These are phyloP conservation scores for Stropharia rugosoannulata DNA, from an alignment of 768 basidiomycete genomes.

Conservation along the genomic window DNA sequence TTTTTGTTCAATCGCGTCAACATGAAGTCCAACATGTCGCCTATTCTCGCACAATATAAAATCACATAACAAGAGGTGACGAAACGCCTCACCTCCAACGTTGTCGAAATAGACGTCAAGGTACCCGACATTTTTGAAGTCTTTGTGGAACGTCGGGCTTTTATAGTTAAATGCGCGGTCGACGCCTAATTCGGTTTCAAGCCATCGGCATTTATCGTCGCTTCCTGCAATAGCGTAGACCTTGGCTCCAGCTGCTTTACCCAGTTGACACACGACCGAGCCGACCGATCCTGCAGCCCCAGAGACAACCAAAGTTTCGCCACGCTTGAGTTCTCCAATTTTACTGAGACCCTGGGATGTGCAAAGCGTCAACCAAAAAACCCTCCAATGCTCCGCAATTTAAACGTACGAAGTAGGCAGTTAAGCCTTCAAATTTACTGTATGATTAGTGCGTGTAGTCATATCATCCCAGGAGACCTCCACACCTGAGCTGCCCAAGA, in stretches of 20 bases:
- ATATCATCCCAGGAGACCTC: neutral
- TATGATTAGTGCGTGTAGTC: neutral
- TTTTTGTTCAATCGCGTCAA: conserved; percentile 72
- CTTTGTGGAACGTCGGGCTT: conserved; percentile 61
- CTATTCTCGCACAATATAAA: conserved; percentile 20
- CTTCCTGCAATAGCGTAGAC: conserved; percentile 90
- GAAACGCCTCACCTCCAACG: conserved; percentile 49
- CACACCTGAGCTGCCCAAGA: conserved; percentile 73
- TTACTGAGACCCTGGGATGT: conserved; percentile 71
- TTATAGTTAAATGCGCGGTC: conserved; percentile 90
- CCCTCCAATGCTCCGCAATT: neutral
- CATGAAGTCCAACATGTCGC: conserved; percentile 79
- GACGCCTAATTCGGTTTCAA: conserved; percentile 81
- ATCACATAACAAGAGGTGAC: neutral
- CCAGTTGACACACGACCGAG: conserved; percentile 80
- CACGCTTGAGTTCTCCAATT: conserved; percentile 75
- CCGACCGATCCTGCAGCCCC: conserved; percentile 93
- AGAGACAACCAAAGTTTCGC: conserved; percentile 83
- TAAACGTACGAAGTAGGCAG: conserved; percentile 80
- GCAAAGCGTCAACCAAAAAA: conserved; percentile 1
- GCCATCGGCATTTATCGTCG: conserved; percentile 80
- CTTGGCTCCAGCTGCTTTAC: conserved; percentile 73
- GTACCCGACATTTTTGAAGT: conserved; percentile 78
- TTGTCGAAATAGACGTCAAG: conserved; percentile 89
- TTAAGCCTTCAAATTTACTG: conserved; percentile 51